phyloP scores from a whole-genome alignment of 768 basidiomycete genomes.

The Leccinum obscurum region DNA sequence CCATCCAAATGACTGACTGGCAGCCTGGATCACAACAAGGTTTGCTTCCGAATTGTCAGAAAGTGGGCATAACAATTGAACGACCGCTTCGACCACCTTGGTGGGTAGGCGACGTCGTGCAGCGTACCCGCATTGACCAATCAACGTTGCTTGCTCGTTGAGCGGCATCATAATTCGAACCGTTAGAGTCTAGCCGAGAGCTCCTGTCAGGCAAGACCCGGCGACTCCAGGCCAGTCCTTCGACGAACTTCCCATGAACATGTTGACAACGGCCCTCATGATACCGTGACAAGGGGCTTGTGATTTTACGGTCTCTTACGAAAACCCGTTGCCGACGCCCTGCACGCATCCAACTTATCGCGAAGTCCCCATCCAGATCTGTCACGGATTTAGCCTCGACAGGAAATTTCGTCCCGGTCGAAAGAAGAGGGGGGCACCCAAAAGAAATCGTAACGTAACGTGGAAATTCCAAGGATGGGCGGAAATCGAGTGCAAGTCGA shows the following conservation, averaged over 20 bases:
- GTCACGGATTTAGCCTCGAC: constrained; percentile 11
- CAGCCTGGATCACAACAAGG: neutral
- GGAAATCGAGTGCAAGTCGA: constrained; percentile 20
- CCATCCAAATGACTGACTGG: neutral
- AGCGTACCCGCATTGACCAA: neutral
- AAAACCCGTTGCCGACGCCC: constrained; percentile 19
- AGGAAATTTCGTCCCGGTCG: constrained; percentile 15
- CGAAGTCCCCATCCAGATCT: constrained; percentile 6
- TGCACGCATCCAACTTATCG: constrained; percentile 21
- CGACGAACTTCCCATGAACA: neutral
- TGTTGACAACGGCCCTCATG: neutral
- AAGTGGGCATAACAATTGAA: neutral
- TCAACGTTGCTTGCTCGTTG: neutral
- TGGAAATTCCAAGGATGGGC: constrained; percentile 20
- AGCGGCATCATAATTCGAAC: neutral
- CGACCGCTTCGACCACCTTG: neutral
- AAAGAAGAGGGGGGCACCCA: constrained; percentile 7
- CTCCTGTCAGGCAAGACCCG: neutral
- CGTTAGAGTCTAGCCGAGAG: neutral
- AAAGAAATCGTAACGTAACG: constrained; percentile 26
- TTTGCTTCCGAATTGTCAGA: neutral
- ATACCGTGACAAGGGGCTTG: neutral
- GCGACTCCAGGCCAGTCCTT: neutral
- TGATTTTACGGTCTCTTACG: constrained; percentile 23
- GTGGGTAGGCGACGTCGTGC: neutral